phyloP scores from a whole-genome alignment of 306 rosid species.

The Begonia peltatifolia region DNA sequence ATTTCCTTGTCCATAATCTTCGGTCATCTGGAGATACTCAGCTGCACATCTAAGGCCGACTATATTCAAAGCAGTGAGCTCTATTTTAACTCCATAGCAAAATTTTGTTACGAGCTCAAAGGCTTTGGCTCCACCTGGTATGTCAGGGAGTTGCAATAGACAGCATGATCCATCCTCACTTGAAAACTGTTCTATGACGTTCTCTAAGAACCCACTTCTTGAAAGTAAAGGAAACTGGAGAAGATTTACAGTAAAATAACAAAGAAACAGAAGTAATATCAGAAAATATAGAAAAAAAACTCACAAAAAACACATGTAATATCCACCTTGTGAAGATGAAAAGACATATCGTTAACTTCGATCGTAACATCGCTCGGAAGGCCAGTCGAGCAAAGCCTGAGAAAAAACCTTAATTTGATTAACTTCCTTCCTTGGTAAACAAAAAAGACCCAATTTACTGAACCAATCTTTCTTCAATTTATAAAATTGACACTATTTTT shows the following conservation, averaged over 20 bases:
- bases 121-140: slow-evolving; percentile 73
- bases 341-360: slow-evolving; percentile 55
- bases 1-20: slow-evolving; percentile 57
- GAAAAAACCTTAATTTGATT: slow-evolving; percentile 6
- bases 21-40: slow-evolving; percentile 63
- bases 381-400: slow-evolving; percentile 70
- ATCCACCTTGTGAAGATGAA: slow-evolving; percentile 71
- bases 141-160: slow-evolving; percentile 44
- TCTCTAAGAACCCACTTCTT: slow-evolving; percentile 66
- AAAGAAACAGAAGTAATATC: slow-evolving; percentile 3
- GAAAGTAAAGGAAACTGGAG: slow-evolving; percentile 81
- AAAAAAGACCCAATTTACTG: background rate
- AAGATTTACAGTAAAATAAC: background rate
- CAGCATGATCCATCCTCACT: slow-evolving; percentile 33
- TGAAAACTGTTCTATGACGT: slow-evolving; percentile 36
- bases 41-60: slow-evolving; percentile 75
- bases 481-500: background rate
- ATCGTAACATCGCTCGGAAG: slow-evolving; percentile 59
- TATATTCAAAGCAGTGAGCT: slow-evolving; percentile 47
- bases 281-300: slow-evolving; percentile 6
- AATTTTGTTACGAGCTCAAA: slow-evolving; percentile 55
- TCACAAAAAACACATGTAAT: background rate
- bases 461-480: background rate
- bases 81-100: slow-evolving; percentile 54
- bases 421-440: background rate